Evolutionary conservation across 495 filamentous ascomycete species (phyloP), one percentile per base, ranked within the genome.

Genomic region (Penicillium tannophilum): DNA sequence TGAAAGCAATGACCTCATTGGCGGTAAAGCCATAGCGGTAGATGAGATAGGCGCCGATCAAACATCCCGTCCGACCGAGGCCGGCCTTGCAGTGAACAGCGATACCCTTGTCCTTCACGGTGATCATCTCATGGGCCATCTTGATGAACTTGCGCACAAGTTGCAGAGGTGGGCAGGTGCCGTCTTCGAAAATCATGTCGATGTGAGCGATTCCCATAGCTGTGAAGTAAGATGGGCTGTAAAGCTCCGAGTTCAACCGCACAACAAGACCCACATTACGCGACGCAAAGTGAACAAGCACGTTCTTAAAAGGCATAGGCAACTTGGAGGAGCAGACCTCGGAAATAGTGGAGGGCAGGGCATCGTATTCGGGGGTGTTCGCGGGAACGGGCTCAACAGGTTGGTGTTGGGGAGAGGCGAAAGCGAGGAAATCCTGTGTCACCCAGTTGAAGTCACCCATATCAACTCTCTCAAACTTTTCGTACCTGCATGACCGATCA

Each of bases 381-480:
- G 81, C 75, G 16, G 85, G 81, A 44, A 95, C 87, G 20, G 88
- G 84, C 4, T 85, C 81, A 41, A 88, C 79, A 0, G 91, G 92
- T 49, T 83, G 81, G 64, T 89, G 87, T 68, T 98, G 93, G 10
- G 94, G 94, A 14, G 93, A 97, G 16, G 94, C 94, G 69, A 99
- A 97, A 17, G 94, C 94, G 14, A 99, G 84, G 75, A 99, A 99
- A 58, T 90, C 79, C 14, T 92, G 92, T 11, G 92, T 95, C 47
- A 99, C 81, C 94, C 94, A 99, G 80, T 99, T 99, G 88, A 99
- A 99, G 74, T 99, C 94, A 56, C 94, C 94, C 81, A 97, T 92
- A 64, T 99, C 95, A 3, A 98, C 94, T 54, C 94, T 83, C 73
- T 99, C 94, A 61, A 84, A 99, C 67, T 84, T 88, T 75, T 99